phyloP scores from a whole-genome alignment of 2,329 filamentous ascomycete species.

The Fusarium bactridioides region DNA sequence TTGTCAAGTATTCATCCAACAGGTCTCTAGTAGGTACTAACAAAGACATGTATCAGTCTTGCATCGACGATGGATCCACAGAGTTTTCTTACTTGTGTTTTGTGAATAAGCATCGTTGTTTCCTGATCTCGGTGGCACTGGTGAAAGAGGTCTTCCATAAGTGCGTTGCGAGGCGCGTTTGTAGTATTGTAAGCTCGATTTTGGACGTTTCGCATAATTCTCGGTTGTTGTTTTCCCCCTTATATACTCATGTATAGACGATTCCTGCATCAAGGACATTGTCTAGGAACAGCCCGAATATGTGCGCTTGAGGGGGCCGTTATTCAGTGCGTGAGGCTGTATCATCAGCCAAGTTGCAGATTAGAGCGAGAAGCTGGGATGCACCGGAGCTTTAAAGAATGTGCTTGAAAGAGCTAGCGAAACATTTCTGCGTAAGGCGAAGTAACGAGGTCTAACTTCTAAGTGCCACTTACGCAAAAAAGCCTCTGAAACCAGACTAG shows the following conservation, averaged over 20 bases:
- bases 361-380: too few relatives aligned
- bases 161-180: rapidly evolving
- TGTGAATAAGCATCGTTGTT: rapidly evolving
- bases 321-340: too few relatives aligned
- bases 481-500: too few relatives aligned
- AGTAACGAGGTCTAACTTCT: too few relatives aligned
- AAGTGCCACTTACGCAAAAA: too few relatives aligned
- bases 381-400: too few relatives aligned
- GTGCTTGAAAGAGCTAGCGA: too few relatives aligned
- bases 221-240: not conserved
- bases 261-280: not conserved
- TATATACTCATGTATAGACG: not conserved
- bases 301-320: too few relatives aligned
- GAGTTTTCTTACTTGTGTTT: rapidly evolving
- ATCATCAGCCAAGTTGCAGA: too few relatives aligned
- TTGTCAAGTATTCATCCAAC: not conserved
- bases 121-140: not conserved
- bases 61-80: rapidly evolving
- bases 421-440: too few relatives aligned
- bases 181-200: rapidly evolving
- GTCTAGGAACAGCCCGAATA: too few relatives aligned
- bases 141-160: not conserved
- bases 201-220: too few relatives aligned
- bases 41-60: not conserved
- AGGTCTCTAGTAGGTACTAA: not conserved